Evolutionary conservation across 306 rosid species (phyloP).

Genomic region (Canavalia ensiformis): DNA sequence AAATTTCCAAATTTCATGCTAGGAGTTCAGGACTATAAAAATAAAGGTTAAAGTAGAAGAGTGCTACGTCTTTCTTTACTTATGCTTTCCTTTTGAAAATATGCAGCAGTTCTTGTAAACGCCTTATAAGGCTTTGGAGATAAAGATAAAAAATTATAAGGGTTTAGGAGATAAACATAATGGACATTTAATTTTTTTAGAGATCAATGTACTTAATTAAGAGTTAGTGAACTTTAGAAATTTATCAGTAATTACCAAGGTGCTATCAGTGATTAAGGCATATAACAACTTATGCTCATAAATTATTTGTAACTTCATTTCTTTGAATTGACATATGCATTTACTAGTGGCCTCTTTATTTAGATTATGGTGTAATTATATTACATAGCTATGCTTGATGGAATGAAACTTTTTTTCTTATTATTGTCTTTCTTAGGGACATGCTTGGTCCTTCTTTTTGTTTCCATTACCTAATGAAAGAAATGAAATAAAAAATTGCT

Average conservation of each 20-base stretch:
- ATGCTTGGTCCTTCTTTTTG: conserved; percentile 14
- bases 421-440: not conserved
- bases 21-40: conserved; percentile 8
- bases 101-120: not conserved
- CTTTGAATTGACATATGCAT: not conserved
- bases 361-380: not conserved
- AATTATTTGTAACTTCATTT: not conserved
- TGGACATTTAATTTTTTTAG: not conserved
- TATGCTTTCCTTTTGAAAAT: conserved; percentile 17
- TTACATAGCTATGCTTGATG: conserved; percentile 18
- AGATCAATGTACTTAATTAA: not conserved
- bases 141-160: conserved; percentile 19
- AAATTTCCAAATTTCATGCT: conserved; percentile 1
- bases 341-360: not conserved
- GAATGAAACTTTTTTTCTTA: not conserved
- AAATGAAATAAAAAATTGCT: conserved; percentile 27
- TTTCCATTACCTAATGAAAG: conserved; percentile 22
- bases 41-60: not conserved
- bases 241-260: conserved; percentile 9
- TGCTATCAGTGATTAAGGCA: not conserved
- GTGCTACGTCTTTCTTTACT: not conserved
- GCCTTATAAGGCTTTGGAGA: not conserved
- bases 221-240: not conserved
- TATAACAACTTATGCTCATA: not conserved
- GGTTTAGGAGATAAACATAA: not conserved